These are phyloP conservation scores for Penicillium desertorum DNA, from an alignment of 495 filamentous ascomycete genomes.

Conservation along the genomic window DNA sequence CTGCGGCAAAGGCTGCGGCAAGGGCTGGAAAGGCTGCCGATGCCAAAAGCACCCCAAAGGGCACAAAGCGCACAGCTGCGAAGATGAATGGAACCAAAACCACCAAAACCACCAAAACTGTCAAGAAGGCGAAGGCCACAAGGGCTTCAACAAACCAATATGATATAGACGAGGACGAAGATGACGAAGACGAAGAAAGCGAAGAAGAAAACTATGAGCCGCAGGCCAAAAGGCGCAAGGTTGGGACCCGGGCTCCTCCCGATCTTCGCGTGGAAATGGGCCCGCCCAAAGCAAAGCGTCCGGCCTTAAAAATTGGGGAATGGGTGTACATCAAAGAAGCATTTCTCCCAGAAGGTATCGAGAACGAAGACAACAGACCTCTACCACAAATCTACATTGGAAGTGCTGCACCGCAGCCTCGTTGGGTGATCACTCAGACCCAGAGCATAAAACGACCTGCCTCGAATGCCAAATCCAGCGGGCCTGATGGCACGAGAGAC, in stretches of 20 bases:
- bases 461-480: background rate
- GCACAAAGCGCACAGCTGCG: background rate
- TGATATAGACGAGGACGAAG: background rate
- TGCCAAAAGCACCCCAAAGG: background rate
- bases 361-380: background rate
- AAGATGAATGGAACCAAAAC: background rate
- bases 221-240: background rate
- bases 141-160: background rate
- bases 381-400: constrained; percentile 1
- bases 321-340: background rate
- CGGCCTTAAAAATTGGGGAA: background rate
- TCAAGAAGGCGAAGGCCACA: background rate
- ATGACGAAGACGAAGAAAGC: background rate
- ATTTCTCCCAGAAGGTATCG: background rate
- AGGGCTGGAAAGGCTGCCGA: background rate
- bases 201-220: background rate
- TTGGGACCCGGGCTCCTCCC: background rate
- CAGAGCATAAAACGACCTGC: background rate
- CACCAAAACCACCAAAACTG: background rate
- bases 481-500: background rate
- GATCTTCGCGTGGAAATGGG: background rate
- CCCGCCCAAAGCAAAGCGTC: background rate
- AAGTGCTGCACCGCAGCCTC: constrained; percentile 6
- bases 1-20: background rate
- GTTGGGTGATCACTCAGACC: constrained; percentile 3